These are phyloP conservation scores for Austroboletus eburneus DNA, from an alignment of 768 basidiomycete genomes.

Conservation along the genomic window DNA sequence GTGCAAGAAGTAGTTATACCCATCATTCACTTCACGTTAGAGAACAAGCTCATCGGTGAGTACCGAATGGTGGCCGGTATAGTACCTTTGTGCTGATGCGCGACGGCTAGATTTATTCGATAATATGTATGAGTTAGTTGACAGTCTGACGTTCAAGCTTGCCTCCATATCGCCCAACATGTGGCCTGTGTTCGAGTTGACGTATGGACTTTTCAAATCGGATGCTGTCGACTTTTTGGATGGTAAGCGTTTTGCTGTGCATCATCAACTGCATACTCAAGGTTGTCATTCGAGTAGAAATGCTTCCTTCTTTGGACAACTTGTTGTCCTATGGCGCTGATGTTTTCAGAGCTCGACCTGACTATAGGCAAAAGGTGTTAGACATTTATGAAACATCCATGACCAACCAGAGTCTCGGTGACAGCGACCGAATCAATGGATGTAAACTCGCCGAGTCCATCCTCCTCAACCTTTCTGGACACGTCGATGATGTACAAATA, in stretches of 20 bases:
- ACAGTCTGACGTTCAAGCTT: slow-evolving; percentile 79
- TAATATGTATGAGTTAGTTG: slow-evolving; percentile 82
- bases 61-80: not conserved
- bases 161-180: slow-evolving; percentile 71
- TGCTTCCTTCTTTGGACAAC: slow-evolving; percentile 86
- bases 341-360: slow-evolving; percentile 62
- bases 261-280: not conserved
- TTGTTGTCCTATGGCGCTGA: slow-evolving; percentile 82
- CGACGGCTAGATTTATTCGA: slow-evolving; percentile 67
- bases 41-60: slow-evolving; percentile 73
- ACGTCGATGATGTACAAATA: slow-evolving; percentile 67
- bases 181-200: slow-evolving; percentile 86
- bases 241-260: slow-evolving; percentile 40
- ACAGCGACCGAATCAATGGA: slow-evolving; percentile 78
- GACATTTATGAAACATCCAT: slow-evolving; percentile 81
- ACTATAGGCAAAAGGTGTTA: slow-evolving; percentile 76
- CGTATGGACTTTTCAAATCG: slow-evolving; percentile 76
- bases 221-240: slow-evolving; percentile 86
- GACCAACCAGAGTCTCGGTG: slow-evolving; percentile 67
- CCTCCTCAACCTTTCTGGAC: slow-evolving; percentile 73
- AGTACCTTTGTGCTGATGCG: not conserved
- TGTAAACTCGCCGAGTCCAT: slow-evolving; percentile 83
- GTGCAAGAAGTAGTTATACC: slow-evolving; percentile 82
- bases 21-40: slow-evolving; percentile 69
- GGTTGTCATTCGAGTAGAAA: slow-evolving; percentile 46